A percentile compares a stretch with the other conserved stretches of the same genome.
Conservation (phyloP, 2,329 filamentous ascomycete species). For the Fusarium nurragi region DNA sequence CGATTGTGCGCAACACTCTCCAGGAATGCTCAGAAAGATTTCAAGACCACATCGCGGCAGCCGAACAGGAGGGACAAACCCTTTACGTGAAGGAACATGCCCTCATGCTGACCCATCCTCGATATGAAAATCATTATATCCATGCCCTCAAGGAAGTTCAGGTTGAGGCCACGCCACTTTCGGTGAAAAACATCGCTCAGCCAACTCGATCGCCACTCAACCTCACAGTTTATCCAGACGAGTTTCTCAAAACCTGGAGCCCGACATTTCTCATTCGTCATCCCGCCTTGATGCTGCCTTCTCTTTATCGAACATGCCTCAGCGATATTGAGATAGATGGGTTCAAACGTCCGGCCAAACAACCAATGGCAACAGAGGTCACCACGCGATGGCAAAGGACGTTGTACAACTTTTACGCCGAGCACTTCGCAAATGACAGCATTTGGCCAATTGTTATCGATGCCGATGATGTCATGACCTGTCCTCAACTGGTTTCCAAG, state of each 20-base stretch:
- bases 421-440: slow-evolving; percentile 13
- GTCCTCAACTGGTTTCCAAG: slow-evolving; percentile 18
- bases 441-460: slow-evolving; percentile 35
- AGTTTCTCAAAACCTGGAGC: slow-evolving; percentile 37
- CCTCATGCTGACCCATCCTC: slow-evolving; percentile 18
- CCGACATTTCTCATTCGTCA: slow-evolving; percentile 38
- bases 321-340: background rate
- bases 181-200: background rate
- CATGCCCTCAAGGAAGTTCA: background rate
- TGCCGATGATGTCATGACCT: slow-evolving; percentile 33
- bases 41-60: slow-evolving; percentile 19
- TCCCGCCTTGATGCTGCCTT: slow-evolving; percentile 25
- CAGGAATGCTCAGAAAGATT: slow-evolving; percentile 23
- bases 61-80: slow-evolving; percentile 20
- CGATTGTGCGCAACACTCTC: background rate
- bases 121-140: slow-evolving; percentile 3
- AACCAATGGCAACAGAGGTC: slow-evolving; percentile 11
- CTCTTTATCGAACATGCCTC: slow-evolving; percentile 26
- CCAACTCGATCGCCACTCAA: slow-evolving; percentile 27
- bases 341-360: background rate
- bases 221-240: slow-evolving; percentile 32
- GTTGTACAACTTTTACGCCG: slow-evolving; percentile 28
- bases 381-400: slow-evolving; percentile 27
- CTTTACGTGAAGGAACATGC: slow-evolving; percentile 33
- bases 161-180: slow-evolving; percentile 5